Evolutionary conservation across 257 asterid species (phyloP), one percentile per base, ranked within the genome.

Genomic region (Solanum neorickii): DNA sequence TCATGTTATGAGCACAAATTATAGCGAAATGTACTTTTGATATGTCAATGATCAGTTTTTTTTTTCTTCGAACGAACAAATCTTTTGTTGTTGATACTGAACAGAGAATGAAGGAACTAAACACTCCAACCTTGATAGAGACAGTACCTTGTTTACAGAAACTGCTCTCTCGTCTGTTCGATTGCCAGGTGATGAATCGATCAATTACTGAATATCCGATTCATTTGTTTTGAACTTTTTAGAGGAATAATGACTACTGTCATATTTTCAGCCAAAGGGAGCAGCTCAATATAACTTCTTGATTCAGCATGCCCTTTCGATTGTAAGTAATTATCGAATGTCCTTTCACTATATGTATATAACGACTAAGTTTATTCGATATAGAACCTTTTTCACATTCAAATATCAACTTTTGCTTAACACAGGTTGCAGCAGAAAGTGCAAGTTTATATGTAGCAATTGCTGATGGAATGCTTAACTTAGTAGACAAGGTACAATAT

Each of bases 371-470:
- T 77, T 87, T n/a, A 62, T 59, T 88, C 88, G 27, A 86, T 86
- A 86, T 47, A n/a, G 70, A 85, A 87, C 27, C 74, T 42, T 84
- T 0, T 73, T 68, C 41, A 25, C 60, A 78, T 25, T 78, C 16
- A 46, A n/a, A 44, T 46, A 46, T 18, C 68, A 80, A 47, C 85
- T 47, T 90, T 59, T 87, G 88, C 60, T 44, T 90, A 60, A 84
- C 88, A 42, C 89, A 95, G 98, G 94, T 95, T 86, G 96, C 95
- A 31, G 92, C 93, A 83, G 98, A 95, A 91, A 94, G 98, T 87
- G 96, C 93, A 76, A 88, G 90, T 92, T 93, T 95, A 42, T 95
- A 94, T 87, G 98, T 94, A 75, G 93, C 93, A 60, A 92, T 95
- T 88, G 93, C 98, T 46, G 98, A 95, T 89, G 98, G 97, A 49